A percentile compares a stretch with the other conserved stretches of the same genome.
Conservation (phyloP, 495 filamentous ascomycete species). For the Cercophora samala region DNA sequence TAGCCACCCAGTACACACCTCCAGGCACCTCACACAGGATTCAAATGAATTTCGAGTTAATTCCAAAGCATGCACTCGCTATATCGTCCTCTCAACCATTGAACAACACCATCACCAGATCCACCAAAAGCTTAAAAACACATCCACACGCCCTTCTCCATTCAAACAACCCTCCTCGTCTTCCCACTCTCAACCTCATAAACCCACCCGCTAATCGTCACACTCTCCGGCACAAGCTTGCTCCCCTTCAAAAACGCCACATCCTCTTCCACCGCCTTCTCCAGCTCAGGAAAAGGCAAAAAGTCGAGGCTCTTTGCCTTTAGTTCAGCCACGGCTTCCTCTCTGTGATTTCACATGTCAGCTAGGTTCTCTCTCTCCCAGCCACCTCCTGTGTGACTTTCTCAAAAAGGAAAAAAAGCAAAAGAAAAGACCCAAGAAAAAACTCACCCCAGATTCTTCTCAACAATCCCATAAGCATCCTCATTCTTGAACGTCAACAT, state of each 20-base stretch:
- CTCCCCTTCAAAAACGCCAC: constrained; percentile 58
- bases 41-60: too few species aligned
- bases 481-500: constrained; percentile 77
- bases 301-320: constrained; percentile 49
- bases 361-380: neutral
- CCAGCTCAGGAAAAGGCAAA: constrained; percentile 61
- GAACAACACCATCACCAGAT: neutral
- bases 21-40: too few species aligned
- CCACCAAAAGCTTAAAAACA: neutral
- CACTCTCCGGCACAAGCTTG: constrained; percentile 55
- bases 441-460: constrained; percentile 51
- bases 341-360: constrained; percentile 16
- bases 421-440: too few species aligned
- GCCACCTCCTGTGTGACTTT: too few species aligned
- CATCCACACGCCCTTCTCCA: neutral
- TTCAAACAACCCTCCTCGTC: constrained; percentile 53
- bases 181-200: constrained; percentile 79
- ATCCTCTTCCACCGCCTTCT: constrained; percentile 63
- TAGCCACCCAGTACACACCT: too few species aligned
- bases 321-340: constrained; percentile 27
- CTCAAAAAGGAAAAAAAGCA: too few species aligned
- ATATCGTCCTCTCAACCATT: too few species aligned
- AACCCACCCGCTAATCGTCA: constrained; percentile 68
- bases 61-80: too few species aligned
- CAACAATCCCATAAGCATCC: constrained; percentile 55